phyloP scores from a whole-genome alignment of 257 asterid species.

The Buddleja alternifolia region DNA sequence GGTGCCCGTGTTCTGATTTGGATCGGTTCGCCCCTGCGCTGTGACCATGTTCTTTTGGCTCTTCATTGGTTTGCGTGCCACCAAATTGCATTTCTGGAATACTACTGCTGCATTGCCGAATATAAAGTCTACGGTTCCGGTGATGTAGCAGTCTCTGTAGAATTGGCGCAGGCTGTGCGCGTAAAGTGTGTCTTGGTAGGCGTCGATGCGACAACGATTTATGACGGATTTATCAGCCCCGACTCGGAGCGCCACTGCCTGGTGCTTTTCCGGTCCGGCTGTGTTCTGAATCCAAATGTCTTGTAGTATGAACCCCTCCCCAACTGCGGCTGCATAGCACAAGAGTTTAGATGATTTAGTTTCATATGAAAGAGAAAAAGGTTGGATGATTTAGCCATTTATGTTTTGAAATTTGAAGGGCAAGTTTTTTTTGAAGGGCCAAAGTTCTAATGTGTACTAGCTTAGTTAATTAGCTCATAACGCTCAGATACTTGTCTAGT shows the following conservation, averaged over 20 bases:
- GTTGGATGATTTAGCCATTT: too few relatives aligned
- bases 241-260: slow-evolving; percentile 70
- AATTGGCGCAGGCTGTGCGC: slow-evolving; percentile 53
- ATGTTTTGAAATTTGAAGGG: too few relatives aligned
- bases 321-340: slow-evolving; percentile 50
- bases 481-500: too few relatives aligned
- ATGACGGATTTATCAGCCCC: slow-evolving; percentile 59
- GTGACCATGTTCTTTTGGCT: slow-evolving; percentile 61
- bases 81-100: slow-evolving; percentile 47
- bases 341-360: background rate
- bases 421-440: too few relatives aligned
- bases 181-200: slow-evolving; percentile 65
- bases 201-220: slow-evolving; percentile 55
- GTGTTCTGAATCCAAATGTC: slow-evolving; percentile 58
- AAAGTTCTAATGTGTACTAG: too few relatives aligned
- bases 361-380: too few relatives aligned
- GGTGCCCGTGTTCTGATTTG: slow-evolving; percentile 62
- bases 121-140: slow-evolving; percentile 63
- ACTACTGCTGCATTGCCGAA: slow-evolving; percentile 68
- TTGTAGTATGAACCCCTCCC: slow-evolving; percentile 52
- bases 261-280: slow-evolving; percentile 66
- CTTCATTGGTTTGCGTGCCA: slow-evolving; percentile 42
- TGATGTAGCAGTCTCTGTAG: slow-evolving; percentile 49
- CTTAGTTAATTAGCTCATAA: too few relatives aligned
- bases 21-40: slow-evolving; percentile 67